Evolutionary conservation across 129 eudicot species (phyloP), one percentile per base, ranked within the genome.

Genomic region (Centrapalus pauciflorus): DNA sequence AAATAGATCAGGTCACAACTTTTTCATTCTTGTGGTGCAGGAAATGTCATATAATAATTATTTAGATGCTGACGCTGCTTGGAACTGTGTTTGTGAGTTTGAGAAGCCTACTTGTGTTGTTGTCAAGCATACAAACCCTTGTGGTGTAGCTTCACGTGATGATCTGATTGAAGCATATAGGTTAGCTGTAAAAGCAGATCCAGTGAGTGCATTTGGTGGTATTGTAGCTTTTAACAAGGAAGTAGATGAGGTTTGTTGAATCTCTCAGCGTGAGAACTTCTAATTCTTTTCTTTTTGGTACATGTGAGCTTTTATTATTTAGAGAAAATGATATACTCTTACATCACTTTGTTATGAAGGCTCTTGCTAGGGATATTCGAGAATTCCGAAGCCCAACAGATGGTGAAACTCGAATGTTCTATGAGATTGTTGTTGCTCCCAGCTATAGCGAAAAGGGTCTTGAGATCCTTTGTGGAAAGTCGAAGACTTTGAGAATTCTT

Each of bases 141-240:
- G 99, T 73, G 99, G 99, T 52, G 97, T 94, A 26, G 99, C 99
- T 66, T 86, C 97, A 35, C 95, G 97, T 46, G 83, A 82, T 58
- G 83, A 94, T 69, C 86, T 89, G 30, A 77, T 94, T 59, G 97
- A 94, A 79, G 99, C 99, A 26, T 94, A 94, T 61, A 80, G 94
- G 55, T 77, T 94, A 48, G 97, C 99, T 58, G 99, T 94, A 28
- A 86, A 81, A 81, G 99, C 94, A 0, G 99, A 94, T 57, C 97
- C 99, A 19, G 95, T 94, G 33, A 94, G 99, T 82, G 97, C 97
- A 13, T 94, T 94, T 79, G 99, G 99, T 78, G 97, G 99, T 59
- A 94, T 94, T 58, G 99, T 94, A 1, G 99, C 99, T 55, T 94
- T 94, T 81, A 94, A 94, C 70, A 84, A 77, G 58, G 88, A 86